Conservation (phyloP, 495 filamentous ascomycete species). For the Cudoniella acicularis region DNA sequence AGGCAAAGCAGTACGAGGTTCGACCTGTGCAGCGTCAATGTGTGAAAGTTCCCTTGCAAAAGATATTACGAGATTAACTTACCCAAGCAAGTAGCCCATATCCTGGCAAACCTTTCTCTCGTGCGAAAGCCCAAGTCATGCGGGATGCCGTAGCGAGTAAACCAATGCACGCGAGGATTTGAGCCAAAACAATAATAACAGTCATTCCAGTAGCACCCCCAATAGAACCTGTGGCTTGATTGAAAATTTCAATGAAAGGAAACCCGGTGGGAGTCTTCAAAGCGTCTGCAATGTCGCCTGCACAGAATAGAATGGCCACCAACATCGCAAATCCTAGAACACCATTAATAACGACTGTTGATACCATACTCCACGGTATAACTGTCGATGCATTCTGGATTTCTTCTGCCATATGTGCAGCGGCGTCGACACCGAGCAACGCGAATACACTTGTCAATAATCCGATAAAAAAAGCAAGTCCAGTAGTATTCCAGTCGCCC, state of each 20-base stretch:
- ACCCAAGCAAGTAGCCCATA: not conserved
- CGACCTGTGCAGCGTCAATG: not conserved
- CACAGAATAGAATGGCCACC: slow-evolving; percentile 41
- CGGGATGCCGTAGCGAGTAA: not conserved
- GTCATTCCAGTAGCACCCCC: slow-evolving; percentile 29
- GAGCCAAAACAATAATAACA: not conserved
- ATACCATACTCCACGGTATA: not conserved
- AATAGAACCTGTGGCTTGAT: slow-evolving; percentile 23
- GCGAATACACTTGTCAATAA: not conserved
- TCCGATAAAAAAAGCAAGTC: slow-evolving; percentile 29
- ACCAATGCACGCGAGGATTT: not conserved
- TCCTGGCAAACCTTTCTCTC: not conserved
- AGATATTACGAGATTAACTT: not conserved
- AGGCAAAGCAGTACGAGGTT: not conserved
- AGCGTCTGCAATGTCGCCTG: slow-evolving; percentile 35
- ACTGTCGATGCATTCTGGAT: slow-evolving; percentile 37
- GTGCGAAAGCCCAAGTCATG: not conserved
- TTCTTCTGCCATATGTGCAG: slow-evolving; percentile 51
- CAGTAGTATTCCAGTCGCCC: slow-evolving; percentile 41
- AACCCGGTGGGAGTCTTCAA: slow-evolving; percentile 36
- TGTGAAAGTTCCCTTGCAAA: not conserved
- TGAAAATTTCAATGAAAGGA: slow-evolving; percentile 48
- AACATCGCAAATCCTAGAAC: slow-evolving; percentile 41
- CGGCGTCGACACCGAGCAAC: slow-evolving; percentile 6
- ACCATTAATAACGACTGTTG: slow-evolving; percentile 32